Evolutionary conservation across 257 asterid genomes (phyloP), one percentile per base, ranked within the genome.

Genomic region (Phtheirospermum japonicum): DNA sequence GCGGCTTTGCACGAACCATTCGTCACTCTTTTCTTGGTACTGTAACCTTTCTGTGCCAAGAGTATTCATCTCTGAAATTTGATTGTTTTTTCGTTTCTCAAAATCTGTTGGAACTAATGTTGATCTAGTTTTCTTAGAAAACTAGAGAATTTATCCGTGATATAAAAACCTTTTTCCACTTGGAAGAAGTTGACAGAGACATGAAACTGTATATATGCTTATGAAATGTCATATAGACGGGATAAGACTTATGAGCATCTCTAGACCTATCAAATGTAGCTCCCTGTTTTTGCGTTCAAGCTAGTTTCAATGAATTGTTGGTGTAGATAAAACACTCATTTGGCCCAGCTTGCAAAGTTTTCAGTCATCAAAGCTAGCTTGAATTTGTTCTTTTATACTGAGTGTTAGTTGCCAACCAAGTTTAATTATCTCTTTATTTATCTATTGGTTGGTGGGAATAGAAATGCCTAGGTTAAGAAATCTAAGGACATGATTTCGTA

Each of bases 11-110:
- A 9, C 88, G 94, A 53, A 82, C 92, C 59, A 79, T 93, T 67
- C 87, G 82, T 63, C 79, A 77, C 70, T 93, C 99, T 48, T 93
- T 89, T 80, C 89, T 93, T 78, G 99, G 97, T 89, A 85, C 28
- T 69, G 59, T 56, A 18, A 56, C 36, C 50, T 30, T 70, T 64
- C 30, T 65, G 37, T 36, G 45, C 67, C 66, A 61, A 18, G 69
- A 64, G 34, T 26, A 57, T 63, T 28, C 33, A 31, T 57, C 37
- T 46, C 39, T 33, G 48, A 51, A 42, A 46, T 33, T 64, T 66
- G n/a, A 13, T 20, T n/a, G 31, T 43, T 59, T 60, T 59, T 23
- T 23, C 3, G 2, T 20, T 36, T 28, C 23, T 61, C 17, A 40
- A 14, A 57, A 46, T 14, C 12, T 36, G 42, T 56, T 63, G n/a